Conservation (phyloP, 2,329 filamentous ascomycete species). For the Incumbomyces delicatus region DNA sequence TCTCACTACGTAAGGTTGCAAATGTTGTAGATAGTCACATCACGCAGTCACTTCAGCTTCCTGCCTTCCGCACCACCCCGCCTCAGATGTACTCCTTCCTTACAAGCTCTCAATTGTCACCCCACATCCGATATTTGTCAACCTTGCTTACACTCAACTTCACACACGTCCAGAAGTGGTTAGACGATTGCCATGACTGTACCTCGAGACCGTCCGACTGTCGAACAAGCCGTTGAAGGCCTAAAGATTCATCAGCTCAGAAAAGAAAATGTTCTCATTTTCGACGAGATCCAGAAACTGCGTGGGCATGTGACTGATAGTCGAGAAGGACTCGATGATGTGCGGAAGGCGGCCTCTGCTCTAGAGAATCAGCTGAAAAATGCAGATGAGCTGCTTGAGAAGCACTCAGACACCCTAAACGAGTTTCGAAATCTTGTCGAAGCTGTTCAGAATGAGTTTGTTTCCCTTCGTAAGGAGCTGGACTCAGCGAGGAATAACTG, state of each 20-base stretch:
- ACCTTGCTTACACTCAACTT: not conserved
- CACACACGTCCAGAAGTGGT: not conserved
- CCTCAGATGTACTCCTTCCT: not conserved
- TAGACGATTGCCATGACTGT: not conserved
- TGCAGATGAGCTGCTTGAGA: not conserved
- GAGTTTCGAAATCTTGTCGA: not conserved
- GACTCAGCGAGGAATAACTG: not conserved
- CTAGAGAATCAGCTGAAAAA: not conserved
- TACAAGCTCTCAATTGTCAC: not conserved
- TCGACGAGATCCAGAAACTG: conserved; percentile 11
- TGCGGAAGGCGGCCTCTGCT: not conserved
- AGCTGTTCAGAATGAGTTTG: not conserved
- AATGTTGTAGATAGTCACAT: no score
- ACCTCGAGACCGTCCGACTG: not conserved
- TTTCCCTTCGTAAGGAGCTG: not conserved
- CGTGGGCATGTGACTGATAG: not conserved
- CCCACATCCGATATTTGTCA: not conserved
- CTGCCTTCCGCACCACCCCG: no score
- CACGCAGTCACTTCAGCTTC: no score
- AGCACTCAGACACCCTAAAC: not conserved
- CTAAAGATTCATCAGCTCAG: conserved; percentile 17
- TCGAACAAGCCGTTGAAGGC: conserved; percentile 16
- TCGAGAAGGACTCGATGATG: not conserved
- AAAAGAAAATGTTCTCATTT: conserved; percentile 17
- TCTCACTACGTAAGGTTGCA: no score